Evolutionary conservation across 1,284 basidiomycete genomes (phyloP).

Genomic region (Chalciporus sp.): DNA sequence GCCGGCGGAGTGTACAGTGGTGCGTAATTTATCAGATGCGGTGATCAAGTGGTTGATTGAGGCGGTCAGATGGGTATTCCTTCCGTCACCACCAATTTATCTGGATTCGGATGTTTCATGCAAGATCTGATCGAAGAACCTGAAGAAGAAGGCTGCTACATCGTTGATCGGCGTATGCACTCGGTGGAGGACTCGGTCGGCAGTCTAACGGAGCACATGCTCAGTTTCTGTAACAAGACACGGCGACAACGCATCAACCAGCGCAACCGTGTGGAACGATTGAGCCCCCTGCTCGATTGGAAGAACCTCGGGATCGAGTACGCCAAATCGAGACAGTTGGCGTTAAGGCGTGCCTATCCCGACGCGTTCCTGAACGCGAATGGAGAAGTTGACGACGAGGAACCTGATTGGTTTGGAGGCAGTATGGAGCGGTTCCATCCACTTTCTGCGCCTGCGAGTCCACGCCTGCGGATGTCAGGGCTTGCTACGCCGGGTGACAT

Average conservation of each 20-base stretch:
- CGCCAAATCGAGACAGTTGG: slow-evolving; percentile 92
- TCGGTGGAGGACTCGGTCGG: slow-evolving; percentile 92
- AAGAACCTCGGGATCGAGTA: slow-evolving; percentile 98
- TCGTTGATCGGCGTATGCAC: slow-evolving; percentile 89
- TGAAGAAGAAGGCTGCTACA: slow-evolving; percentile 89
- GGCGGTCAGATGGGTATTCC: slow-evolving; percentile 89
- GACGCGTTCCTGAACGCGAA: slow-evolving; percentile 77
- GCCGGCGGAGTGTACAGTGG: slow-evolving; percentile 83
- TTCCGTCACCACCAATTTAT: slow-evolving; percentile 95
- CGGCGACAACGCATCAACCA: slow-evolving; percentile 97
- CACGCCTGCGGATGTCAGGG: slow-evolving; percentile 70
- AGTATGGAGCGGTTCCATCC: slow-evolving; percentile 71
- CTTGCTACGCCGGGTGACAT: slow-evolving; percentile 89
- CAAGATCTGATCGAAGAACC: slow-evolving; percentile 96
- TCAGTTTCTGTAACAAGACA: slow-evolving; percentile 85
- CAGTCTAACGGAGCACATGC: slow-evolving; percentile 74
- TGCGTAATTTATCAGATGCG: slow-evolving; percentile 38
- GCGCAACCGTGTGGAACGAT: slow-evolving; percentile 93
- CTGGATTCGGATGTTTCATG: slow-evolving; percentile 98
- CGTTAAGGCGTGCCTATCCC: slow-evolving; percentile 92
- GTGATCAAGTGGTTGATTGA: slow-evolving; percentile 12
- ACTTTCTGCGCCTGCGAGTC: slow-evolving; percentile 86
- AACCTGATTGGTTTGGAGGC: slow-evolving; percentile 37
- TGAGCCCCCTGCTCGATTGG: slow-evolving; percentile 95
- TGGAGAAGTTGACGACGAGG: slow-evolving; percentile 58